Conservation (phyloP, 495 filamentous ascomycete genomes). For the Penicillium coprophilum region DNA sequence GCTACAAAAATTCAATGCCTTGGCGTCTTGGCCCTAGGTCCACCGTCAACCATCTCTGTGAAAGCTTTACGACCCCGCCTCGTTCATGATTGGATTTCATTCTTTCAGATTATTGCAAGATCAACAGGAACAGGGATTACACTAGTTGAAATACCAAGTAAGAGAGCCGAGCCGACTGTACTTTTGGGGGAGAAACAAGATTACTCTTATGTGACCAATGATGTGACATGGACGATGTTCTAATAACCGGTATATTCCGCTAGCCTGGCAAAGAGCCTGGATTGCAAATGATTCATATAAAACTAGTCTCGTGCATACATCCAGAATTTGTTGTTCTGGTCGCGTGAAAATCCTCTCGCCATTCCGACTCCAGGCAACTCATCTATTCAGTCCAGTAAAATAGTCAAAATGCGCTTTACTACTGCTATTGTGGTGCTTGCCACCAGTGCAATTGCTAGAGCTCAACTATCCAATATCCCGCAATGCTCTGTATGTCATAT, state of each 20-base stretch:
- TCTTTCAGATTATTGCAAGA: neutral
- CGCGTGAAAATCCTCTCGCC: slow-evolving; percentile 1
- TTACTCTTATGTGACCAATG: slow-evolving; percentile 1
- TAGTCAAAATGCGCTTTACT: slow-evolving; percentile 7
- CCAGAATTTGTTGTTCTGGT: slow-evolving; percentile 2
- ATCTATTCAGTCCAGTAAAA: slow-evolving; percentile 2
- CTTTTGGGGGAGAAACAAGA: slow-evolving; percentile 1
- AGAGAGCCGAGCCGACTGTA: slow-evolving; percentile 7
- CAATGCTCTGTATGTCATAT: slow-evolving; percentile 8
- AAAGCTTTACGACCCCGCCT: neutral
- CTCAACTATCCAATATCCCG: slow-evolving; percentile 10
- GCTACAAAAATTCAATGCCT: neutral
- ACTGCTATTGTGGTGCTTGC: slow-evolving; percentile 7
- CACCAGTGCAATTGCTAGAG: slow-evolving; percentile 2
- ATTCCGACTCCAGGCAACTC: slow-evolving; percentile 5
- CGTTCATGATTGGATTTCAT: slow-evolving; percentile 2
- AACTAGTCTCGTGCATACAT: slow-evolving; percentile 8
- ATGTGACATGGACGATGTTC: slow-evolving; percentile 1
- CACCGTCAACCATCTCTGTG: slow-evolving; percentile 1
- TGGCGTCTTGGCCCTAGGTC: neutral
- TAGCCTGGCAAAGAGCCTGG: slow-evolving; percentile 2
- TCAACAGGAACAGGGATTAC: neutral
- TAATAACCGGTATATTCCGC: slow-evolving; percentile 8
- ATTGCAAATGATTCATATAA: slow-evolving; percentile 8
- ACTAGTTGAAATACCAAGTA: neutral